These are phyloP conservation scores for Phytophthora melonis DNA, from an alignment of 352 stramenopile genomes.

Conservation along the genomic window DNA sequence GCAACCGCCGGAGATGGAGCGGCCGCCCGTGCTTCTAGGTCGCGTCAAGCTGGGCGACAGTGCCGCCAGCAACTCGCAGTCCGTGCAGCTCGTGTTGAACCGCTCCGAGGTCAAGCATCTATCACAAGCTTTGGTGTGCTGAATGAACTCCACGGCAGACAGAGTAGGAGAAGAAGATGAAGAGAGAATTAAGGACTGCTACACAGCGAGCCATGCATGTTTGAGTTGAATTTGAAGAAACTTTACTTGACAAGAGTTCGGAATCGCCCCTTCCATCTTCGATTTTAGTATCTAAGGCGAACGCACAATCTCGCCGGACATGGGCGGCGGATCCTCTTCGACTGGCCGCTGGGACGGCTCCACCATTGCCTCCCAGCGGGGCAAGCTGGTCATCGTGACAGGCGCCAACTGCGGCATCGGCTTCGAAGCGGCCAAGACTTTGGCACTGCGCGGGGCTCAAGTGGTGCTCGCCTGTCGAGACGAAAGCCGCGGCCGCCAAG, in stretches of 20 bases:
- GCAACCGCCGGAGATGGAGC: slow-evolving; percentile 78
- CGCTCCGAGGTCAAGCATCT: slow-evolving; percentile 56
- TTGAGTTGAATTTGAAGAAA: slow-evolving; percentile 31
- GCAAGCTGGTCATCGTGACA: slow-evolving; percentile 84
- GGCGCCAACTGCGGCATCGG: slow-evolving; percentile 88
- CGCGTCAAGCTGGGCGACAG: slow-evolving; percentile 58
- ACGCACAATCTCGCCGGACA: slow-evolving; percentile 4
- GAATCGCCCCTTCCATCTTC: background rate
- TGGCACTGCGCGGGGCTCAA: slow-evolving; percentile 64
- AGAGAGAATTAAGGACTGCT: slow-evolving; percentile 1
- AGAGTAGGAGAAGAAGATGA: background rate
- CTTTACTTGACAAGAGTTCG: background rate
- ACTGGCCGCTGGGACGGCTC: slow-evolving; percentile 29
- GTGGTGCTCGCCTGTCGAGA: slow-evolving; percentile 85
- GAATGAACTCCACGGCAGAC: slow-evolving; percentile 4
- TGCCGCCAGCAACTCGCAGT: slow-evolving; percentile 7
- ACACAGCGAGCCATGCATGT: slow-evolving; percentile 1
- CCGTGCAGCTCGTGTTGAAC: slow-evolving; percentile 58
- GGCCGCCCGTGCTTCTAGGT: slow-evolving; percentile 63
- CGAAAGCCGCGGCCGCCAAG: slow-evolving; percentile 36
- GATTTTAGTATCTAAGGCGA: slow-evolving; percentile 5
- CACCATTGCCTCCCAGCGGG: slow-evolving; percentile 44
- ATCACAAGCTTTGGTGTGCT: slow-evolving; percentile 56
- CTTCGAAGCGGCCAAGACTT: slow-evolving; percentile 66
- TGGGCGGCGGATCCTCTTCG: slow-evolving; percentile 23